Evolutionary conservation across 352 stramenopile genomes (phyloP).

Genomic region (Pythium utonaiense): DNA sequence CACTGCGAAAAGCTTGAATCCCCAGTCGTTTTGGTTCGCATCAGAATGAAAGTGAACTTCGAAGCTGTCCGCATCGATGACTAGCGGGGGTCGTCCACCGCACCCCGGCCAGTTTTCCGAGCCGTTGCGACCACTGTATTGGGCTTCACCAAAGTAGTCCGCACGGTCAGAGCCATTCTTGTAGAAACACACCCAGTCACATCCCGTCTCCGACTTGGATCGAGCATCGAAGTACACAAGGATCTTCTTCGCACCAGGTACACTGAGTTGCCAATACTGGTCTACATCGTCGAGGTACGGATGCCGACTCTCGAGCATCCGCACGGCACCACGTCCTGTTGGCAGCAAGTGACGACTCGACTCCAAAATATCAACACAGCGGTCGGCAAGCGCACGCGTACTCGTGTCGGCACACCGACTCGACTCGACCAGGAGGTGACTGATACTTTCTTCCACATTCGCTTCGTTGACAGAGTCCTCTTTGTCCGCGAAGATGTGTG

Average conservation of each 20-base stretch:
- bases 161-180: constrained; percentile 45
- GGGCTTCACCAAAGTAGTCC: constrained; percentile 42
- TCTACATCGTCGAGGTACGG: constrained; percentile 70
- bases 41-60: constrained; percentile 85
- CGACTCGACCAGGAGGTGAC: constrained; percentile 19
- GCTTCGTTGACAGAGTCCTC: constrained; percentile 15
- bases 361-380: constrained; percentile 36
- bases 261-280: constrained; percentile 60
- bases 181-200: constrained; percentile 73
- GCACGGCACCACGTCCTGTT: constrained; percentile 38
- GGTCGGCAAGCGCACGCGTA: not conserved
- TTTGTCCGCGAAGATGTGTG: constrained; percentile 25
- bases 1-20: constrained; percentile 81
- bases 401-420: not conserved
- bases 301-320: constrained; percentile 63
- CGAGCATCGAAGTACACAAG: constrained; percentile 66
- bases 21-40: constrained; percentile 84
- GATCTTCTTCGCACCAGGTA: constrained; percentile 65
- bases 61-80: constrained; percentile 66
- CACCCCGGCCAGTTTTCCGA: constrained; percentile 81
- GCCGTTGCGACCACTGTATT: constrained; percentile 61
- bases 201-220: constrained; percentile 63
- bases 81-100: constrained; percentile 52
- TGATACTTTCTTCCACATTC: constrained; percentile 26
- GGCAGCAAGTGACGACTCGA: constrained; percentile 28